phyloP scores from a whole-genome alignment of 192 early-diverging fungal species.

The Kappamyces sp. region DNA sequence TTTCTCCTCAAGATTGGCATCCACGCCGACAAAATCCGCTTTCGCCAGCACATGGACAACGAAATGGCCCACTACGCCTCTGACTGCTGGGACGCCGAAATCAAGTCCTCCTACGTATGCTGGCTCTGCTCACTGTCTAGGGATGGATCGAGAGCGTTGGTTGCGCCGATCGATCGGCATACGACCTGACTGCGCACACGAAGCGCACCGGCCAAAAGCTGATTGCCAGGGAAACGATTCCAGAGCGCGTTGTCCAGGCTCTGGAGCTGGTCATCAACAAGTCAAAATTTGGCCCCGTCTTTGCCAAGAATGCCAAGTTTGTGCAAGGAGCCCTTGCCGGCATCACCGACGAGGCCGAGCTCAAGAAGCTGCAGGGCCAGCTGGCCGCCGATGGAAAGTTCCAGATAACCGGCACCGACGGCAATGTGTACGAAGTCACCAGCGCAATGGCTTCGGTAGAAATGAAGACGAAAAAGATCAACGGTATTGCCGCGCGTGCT shows the following conservation, averaged over 20 bases:
- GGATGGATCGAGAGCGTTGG: conserved; percentile 99
- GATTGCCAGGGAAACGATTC: conserved; percentile 81
- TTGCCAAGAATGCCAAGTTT: conserved; percentile 85
- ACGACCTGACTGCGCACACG: conserved; percentile 89
- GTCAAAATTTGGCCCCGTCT: conserved; percentile 81
- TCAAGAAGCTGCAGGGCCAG: conserved; percentile 49
- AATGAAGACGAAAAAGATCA: conserved; percentile 38
- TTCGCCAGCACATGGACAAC: conserved; percentile 98
- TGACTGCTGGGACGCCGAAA: conserved; percentile 96
- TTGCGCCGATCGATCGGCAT: conserved; percentile 98
- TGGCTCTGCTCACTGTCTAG: conserved; percentile 21
- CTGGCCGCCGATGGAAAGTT: conserved; percentile 45
- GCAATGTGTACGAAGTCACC: conserved; percentile 57
- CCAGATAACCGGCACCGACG: conserved; percentile 52
- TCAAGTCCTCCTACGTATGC: conserved; percentile 73
- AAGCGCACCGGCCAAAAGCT: conserved; percentile 87
- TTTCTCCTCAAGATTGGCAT: conserved; percentile 91
- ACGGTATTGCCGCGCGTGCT: conserved; percentile 27
- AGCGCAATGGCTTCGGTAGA: conserved; percentile 44
- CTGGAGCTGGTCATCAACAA: conserved; percentile 84
- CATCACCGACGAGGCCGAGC: conserved; percentile 36
- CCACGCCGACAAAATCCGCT: conserved; percentile 74
- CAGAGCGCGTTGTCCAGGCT: conserved; percentile 72
- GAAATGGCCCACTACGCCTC: conserved; percentile 99
- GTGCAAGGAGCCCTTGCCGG: conserved; percentile 74